A percentile compares a stretch with the other conserved stretches of the same genome.
Evolutionary conservation across 2,329 filamentous ascomycete species (phyloP).

Genomic region (Botrytis porri): DNA sequence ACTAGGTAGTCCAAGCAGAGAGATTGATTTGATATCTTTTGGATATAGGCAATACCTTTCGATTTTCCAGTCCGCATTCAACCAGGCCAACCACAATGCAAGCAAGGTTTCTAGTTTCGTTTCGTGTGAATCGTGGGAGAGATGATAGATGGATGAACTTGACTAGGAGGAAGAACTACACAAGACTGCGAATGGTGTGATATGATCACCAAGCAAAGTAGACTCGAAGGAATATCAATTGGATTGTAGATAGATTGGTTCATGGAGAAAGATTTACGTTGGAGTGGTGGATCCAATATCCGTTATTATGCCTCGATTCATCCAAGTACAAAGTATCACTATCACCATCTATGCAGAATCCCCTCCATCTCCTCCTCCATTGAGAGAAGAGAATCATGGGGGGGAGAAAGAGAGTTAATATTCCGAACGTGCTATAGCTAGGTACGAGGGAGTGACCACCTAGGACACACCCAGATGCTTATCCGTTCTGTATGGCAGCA

Average conservation of each 20-base stretch:
- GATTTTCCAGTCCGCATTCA: not conserved
- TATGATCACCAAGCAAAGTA: not conserved
- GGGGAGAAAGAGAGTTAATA: not conserved
- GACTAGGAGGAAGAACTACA: not conserved
- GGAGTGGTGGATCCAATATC: not conserved
- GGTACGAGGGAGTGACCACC: not conserved
- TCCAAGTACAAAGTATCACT: not conserved
- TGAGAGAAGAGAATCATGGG: not conserved
- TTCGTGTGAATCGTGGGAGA: not conserved
- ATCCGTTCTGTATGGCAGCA: not conserved
- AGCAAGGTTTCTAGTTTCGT: not conserved
- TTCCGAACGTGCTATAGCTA: not conserved
- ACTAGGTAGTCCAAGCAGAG: not conserved
- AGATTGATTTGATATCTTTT: not conserved
- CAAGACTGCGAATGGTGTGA: not conserved
- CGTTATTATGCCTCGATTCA: not conserved
- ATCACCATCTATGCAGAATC: not conserved
- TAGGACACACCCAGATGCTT: not conserved
- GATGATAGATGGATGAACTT: not conserved
- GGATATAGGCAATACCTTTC: not conserved
- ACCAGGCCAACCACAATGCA: not conserved
- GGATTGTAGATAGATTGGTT: not conserved
- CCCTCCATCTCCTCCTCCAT: not conserved
- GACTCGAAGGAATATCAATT: not conserved
- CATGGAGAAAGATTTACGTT: not conserved